phyloP scores from a whole-genome alignment of 1,284 basidiomycete species.

The Polyporus tsugae region DNA sequence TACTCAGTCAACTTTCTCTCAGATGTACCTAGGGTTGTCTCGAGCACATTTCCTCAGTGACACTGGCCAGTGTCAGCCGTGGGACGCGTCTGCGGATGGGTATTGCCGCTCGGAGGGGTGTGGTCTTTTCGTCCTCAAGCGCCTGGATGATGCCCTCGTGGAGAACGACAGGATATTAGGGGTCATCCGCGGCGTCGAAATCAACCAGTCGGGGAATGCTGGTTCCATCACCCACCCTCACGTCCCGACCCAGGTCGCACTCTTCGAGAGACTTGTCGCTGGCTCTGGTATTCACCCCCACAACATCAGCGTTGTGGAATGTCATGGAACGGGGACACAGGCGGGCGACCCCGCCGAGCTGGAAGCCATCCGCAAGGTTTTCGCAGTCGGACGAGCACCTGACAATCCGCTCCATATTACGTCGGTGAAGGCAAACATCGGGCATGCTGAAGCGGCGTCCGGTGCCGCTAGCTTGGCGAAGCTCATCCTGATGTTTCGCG shows the following conservation, averaged over 20 bases:
- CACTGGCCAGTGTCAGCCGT: constrained; percentile 74
- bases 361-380: constrained; percentile 65
- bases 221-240: constrained; percentile 79
- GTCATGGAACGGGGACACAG: constrained; percentile 75
- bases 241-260: constrained; percentile 59
- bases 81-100: constrained; percentile 75
- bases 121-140: constrained; percentile 75
- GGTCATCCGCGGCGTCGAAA: constrained; percentile 71
- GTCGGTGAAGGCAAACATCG: constrained; percentile 76
- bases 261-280: constrained; percentile 59
- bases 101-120: constrained; percentile 80
- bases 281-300: constrained; percentile 53
- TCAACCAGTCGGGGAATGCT: constrained; percentile 73
- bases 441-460: constrained; percentile 79
- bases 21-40: constrained; percentile 78
- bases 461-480: constrained; percentile 77
- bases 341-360: constrained; percentile 74
- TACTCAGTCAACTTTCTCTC: not conserved
- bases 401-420: constrained; percentile 68
- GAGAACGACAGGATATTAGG: constrained; percentile 74
- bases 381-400: constrained; percentile 49
- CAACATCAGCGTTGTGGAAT: constrained; percentile 69
- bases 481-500: constrained; percentile 70
- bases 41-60: constrained; percentile 73
- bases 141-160: constrained; percentile 65